phyloP scores from a whole-genome alignment of 169 alveolate species.

The Cryptosporidium xiaoi region DNA sequence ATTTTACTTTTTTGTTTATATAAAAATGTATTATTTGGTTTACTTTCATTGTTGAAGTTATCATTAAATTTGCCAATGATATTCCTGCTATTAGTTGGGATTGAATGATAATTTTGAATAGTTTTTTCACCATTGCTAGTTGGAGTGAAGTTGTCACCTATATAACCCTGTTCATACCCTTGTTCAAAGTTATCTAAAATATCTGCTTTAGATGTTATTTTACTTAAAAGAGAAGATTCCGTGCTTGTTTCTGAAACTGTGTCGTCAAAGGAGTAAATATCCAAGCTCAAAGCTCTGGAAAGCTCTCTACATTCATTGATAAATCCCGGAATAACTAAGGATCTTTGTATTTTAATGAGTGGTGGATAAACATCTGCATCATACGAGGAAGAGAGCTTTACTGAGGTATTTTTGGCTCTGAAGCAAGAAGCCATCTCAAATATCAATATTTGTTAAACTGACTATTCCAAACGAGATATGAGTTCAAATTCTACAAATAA shows the following conservation, averaged over 20 bases:
- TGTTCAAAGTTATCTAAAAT: too few species aligned
- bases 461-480: too few species aligned
- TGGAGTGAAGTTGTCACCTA: too few species aligned
- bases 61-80: too few species aligned
- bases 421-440: constrained; percentile 28
- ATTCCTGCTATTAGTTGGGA: too few species aligned
- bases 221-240: constrained; percentile 2
- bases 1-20: background rate
- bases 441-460: too few species aligned
- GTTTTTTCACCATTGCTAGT: too few species aligned
- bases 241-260: constrained; percentile 2
- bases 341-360: constrained; percentile 27
- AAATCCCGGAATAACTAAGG: constrained; percentile 55
- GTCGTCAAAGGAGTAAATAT: constrained; percentile 4
- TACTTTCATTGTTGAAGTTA: background rate
- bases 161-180: too few species aligned
- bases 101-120: too few species aligned
- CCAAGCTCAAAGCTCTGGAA: constrained; percentile 51
- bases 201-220: background rate
- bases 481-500: too few species aligned
- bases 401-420: background rate
- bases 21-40: background rate
- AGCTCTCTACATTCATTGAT: constrained; percentile 51
- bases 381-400: background rate
- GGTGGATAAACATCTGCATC: constrained; percentile 30